These are phyloP conservation scores for Talaromyces funiculosus DNA, from an alignment of 2,329 filamentous ascomycete species.

Conservation along the genomic window DNA sequence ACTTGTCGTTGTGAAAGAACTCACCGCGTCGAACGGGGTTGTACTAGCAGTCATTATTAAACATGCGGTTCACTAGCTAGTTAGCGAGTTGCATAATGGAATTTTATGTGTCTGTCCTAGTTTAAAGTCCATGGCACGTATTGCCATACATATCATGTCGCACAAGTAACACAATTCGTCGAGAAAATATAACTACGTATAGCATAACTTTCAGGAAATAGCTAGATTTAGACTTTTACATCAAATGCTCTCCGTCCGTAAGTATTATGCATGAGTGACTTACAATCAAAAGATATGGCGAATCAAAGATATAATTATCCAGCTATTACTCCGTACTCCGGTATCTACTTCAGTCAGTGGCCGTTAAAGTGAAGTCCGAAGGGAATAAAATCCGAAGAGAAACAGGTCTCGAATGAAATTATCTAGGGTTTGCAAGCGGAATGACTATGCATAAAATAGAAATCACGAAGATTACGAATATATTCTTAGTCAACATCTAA, in stretches of 20 bases:
- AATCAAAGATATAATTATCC: neutral
- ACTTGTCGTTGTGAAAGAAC: conserved; percentile 21
- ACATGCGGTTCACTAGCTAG: neutral
- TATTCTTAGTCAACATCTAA: neutral
- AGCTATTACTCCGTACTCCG: neutral
- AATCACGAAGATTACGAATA: neutral
- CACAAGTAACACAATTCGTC: neutral
- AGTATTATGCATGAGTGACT: neutral
- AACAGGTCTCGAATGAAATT: neutral
- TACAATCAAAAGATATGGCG: neutral
- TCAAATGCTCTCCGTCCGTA: neutral
- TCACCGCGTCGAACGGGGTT: conserved; percentile 12
- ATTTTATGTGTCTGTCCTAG: neutral
- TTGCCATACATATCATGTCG: neutral
- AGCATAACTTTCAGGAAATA: no score
- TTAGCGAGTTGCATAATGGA: neutral
- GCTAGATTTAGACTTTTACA: neutral
- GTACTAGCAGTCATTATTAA: neutral
- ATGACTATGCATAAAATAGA: neutral
- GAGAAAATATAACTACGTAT: neutral
- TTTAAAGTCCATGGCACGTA: neutral
- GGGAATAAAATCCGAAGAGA: neutral
- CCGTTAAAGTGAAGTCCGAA: neutral
- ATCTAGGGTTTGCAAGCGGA: neutral
- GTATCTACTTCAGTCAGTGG: neutral